A percentile compares a stretch with the other conserved stretches of the same genome.
Conservation (phyloP, 2,329 filamentous ascomycete genomes). For the Alternaria panax region DNA sequence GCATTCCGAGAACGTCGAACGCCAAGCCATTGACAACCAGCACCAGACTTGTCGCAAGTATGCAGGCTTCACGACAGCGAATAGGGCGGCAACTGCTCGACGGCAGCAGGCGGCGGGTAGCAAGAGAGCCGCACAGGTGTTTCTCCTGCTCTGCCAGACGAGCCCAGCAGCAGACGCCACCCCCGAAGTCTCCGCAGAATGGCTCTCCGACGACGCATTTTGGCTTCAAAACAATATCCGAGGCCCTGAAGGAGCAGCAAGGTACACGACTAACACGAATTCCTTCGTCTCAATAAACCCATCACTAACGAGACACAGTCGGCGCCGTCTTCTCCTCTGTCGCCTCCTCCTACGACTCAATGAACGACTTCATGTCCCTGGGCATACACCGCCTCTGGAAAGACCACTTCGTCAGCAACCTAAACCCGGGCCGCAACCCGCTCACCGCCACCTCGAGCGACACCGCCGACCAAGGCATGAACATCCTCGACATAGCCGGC, state of each 20-base stretch:
- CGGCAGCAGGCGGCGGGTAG: slow-evolving; percentile 19
- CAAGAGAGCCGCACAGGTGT: slow-evolving; percentile 53
- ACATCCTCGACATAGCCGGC: slow-evolving; percentile 93
- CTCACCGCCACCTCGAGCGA: slow-evolving; percentile 49
- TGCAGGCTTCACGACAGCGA: slow-evolving; percentile 37
- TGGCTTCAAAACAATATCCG: slow-evolving; percentile 84
- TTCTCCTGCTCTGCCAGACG: slow-evolving; percentile 59
- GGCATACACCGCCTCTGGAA: slow-evolving; percentile 97
- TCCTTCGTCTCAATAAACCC: background rate
- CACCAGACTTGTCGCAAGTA: slow-evolving; percentile 29
- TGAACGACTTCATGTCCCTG: slow-evolving; percentile 99
- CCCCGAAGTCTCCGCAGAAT: slow-evolving; percentile 53
- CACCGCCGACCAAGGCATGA: slow-evolving; percentile 66
- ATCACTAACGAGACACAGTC: slow-evolving; percentile 60
- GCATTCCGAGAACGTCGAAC: slow-evolving; percentile 32
- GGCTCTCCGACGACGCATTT: slow-evolving; percentile 77
- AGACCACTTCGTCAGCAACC: slow-evolving; percentile 90
- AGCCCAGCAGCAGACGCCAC: slow-evolving; percentile 48
- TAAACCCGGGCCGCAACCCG: slow-evolving; percentile 77
- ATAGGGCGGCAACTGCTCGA: slow-evolving; percentile 43
- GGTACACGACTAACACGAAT: slow-evolving; percentile 52
- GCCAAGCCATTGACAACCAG: slow-evolving; percentile 34
- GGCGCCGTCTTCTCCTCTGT: slow-evolving; percentile 94
- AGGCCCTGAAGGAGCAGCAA: slow-evolving; percentile 76
- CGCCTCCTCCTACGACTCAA: slow-evolving; percentile 91